Percentiles rank a stretch among this genome's conserved stretches.
These are phyloP conservation scores for Metschnikowia lochheadii DNA, from an alignment of 805 yeast genomes.

Conservation along the genomic window DNA sequence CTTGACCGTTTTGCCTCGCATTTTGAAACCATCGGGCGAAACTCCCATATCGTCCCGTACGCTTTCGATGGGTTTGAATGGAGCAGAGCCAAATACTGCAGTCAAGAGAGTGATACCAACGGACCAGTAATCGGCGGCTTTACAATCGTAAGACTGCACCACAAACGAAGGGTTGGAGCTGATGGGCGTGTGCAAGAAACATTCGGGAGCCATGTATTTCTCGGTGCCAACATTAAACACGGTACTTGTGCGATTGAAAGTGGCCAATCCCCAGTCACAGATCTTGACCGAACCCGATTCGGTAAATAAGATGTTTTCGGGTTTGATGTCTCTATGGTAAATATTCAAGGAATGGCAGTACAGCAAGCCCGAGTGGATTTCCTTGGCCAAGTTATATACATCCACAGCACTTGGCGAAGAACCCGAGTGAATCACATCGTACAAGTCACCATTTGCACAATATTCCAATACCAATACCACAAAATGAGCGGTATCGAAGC, in stretches of 20 bases:
- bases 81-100: conserved; percentile 49
- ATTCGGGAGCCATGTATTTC: conserved; percentile 58
- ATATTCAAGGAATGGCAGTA: conserved; percentile 56
- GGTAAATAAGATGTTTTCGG: conserved; percentile 62
- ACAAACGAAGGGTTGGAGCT: conserved; percentile 4
- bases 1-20: conserved; percentile 6
- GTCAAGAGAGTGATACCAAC: conserved; percentile 49
- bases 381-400: conserved; percentile 42
- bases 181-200: conserved; percentile 20
- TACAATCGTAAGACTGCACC: conserved; percentile 35
- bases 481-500: conserved; percentile 50
- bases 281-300: conserved; percentile 51
- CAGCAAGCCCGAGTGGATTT: conserved; percentile 48
- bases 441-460: conserved; percentile 63
- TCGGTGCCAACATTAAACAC: conserved; percentile 53
- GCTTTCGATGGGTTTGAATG: conserved; percentile 38
- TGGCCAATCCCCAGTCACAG: conserved; percentile 74
- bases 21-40: conserved; percentile 7
- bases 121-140: conserved; percentile 52
- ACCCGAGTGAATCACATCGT: conserved; percentile 45
- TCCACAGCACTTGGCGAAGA: conserved; percentile 19
- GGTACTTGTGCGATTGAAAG: conserved; percentile 22
- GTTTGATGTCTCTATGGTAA: conserved; percentile 70
- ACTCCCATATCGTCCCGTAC: conserved; percentile 7
- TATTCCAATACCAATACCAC: conserved; percentile 61